A percentile compares a stretch with the other conserved stretches of the same genome.
Evolutionary conservation across 2,329 filamentous ascomycete species (phyloP).

Genomic region (Tolypocladium tundrense): DNA sequence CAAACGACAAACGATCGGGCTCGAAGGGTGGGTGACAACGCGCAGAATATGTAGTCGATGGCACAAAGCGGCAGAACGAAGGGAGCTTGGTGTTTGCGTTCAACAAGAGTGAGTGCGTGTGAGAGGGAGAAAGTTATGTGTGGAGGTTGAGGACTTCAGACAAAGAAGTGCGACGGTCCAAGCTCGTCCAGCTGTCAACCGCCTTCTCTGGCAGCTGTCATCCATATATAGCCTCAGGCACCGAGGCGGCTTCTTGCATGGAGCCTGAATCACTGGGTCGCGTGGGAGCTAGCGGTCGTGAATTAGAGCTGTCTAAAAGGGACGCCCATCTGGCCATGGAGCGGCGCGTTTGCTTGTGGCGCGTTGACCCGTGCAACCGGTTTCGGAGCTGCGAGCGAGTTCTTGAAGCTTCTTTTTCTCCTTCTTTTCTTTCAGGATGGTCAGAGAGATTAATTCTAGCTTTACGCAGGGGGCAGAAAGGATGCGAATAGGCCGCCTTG

Average conservation of each 20-base stretch:
- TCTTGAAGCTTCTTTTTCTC: neutral
- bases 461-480: constrained; percentile 79
- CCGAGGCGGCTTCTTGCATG: neutral
- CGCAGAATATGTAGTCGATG: neutral
- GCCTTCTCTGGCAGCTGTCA: neutral
- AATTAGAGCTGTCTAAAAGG: neutral
- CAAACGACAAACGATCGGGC: neutral
- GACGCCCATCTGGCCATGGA: neutral
- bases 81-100: neutral
- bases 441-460: neutral
- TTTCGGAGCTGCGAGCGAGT: neutral
- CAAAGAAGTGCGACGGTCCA: neutral
- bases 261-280: neutral
- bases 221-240: neutral
- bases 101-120: neutral
- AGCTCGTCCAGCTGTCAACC: neutral
- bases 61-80: neutral
- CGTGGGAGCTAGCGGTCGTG: neutral
- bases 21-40: neutral
- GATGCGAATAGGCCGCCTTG: constrained; percentile 79
- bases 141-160: neutral
- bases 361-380: neutral
- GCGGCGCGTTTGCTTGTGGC: neutral
- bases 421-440: too few relatives aligned
- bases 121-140: neutral